phyloP scores from a whole-genome alignment of 129 eudicot genomes.

The Pulicaria dysenterica region DNA sequence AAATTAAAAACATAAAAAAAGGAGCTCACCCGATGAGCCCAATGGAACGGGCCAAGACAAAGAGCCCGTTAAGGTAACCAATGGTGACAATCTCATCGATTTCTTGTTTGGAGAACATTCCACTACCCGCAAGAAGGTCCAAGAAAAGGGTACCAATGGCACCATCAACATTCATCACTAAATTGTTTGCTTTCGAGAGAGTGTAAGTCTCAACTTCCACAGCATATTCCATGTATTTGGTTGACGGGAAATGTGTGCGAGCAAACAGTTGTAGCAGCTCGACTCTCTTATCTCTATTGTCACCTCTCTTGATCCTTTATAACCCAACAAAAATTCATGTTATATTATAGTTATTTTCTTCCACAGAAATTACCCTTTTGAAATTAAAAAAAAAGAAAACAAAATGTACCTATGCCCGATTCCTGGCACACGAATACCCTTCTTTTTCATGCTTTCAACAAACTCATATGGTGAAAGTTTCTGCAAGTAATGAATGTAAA shows the following conservation, averaged over 20 bases:
- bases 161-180: constrained; percentile 95
- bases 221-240: constrained; percentile 97
- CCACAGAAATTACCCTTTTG: neutral
- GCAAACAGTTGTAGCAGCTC: constrained; percentile 86
- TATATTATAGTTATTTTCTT: neutral
- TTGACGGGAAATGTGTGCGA: constrained; percentile 87
- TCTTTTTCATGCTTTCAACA: constrained; percentile 95
- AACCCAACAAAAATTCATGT: neutral
- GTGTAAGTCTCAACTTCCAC: constrained; percentile 95
- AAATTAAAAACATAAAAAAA: neutral
- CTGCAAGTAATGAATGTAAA: constrained; percentile 35
- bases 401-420: constrained; percentile 85
- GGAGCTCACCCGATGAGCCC: constrained; percentile 94
- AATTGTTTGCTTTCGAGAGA: constrained; percentile 90
- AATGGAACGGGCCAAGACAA: constrained; percentile 94
- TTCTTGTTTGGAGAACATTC: constrained; percentile 95
- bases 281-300: constrained; percentile 96
- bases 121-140: constrained; percentile 97
- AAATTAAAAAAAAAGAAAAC: neutral
- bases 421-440: constrained; percentile 99
- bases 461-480: constrained; percentile 88
- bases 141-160: constrained; percentile 96
- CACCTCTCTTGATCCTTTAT: constrained; percentile 91
- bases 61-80: constrained; percentile 95
- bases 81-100: constrained; percentile 90